phyloP scores from a whole-genome alignment of 768 basidiomycete genomes.

The Coprinellus micaceus region DNA sequence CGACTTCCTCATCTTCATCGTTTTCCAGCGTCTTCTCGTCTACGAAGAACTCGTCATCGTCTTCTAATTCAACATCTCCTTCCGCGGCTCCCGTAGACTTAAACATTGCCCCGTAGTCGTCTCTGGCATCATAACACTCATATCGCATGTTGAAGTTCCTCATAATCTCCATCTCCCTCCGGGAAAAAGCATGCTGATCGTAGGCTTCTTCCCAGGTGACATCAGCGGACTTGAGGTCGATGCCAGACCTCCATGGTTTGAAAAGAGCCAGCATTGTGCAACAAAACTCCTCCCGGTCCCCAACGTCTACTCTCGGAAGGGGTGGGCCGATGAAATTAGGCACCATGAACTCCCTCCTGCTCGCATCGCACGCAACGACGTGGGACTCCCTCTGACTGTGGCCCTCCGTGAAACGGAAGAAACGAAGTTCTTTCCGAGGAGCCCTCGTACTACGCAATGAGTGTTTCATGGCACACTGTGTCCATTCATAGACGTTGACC shows the following conservation, averaged over 20 bases:
- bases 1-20: neutral
- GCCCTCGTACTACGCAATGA: neutral
- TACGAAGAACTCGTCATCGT: neutral
- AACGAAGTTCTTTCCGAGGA: neutral
- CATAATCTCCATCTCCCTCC: neutral
- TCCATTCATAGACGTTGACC: neutral
- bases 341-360: neutral
- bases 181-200: neutral
- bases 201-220: neutral
- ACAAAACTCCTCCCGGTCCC: neutral
- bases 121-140: slow-evolving; percentile 3
- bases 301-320: neutral
- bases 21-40: neutral
- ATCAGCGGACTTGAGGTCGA: neutral
- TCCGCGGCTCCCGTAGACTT: neutral
- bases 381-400: neutral
- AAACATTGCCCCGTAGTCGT: neutral
- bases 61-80: neutral
- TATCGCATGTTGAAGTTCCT: neutral
- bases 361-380: neutral
- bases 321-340: neutral
- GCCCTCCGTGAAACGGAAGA: neutral
- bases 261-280: neutral
- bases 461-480: neutral
- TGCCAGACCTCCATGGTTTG: neutral